Evolutionary conservation across 306 rosid genomes (phyloP), one percentile per base, ranked within the genome.

Genomic region (Sicyos baderoa): DNA sequence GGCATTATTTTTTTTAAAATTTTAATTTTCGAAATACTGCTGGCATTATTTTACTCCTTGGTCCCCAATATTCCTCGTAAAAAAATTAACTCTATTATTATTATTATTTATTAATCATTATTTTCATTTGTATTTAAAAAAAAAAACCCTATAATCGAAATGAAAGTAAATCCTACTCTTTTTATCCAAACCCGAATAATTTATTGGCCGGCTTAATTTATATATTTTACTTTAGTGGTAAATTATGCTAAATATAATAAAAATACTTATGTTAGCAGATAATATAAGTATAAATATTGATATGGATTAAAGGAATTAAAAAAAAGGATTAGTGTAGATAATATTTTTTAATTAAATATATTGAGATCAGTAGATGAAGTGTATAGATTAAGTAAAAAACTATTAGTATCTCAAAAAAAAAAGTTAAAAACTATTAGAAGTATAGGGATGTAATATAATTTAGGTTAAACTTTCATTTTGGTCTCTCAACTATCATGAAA

Each of bases 1-100:
- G 56, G 56, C 71, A 66, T 66, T 66, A 23, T 47, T 47, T 66
- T 45, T n/a, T n/a, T n/a, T n/a, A n/a, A n/a, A n/a, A n/a, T n/a
- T n/a, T n/a, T n/a, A n/a, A n/a, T n/a, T n/a, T n/a, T n/a, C n/a
- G n/a, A n/a, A n/a, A n/a, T n/a, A n/a, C 71, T 44, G 71, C 71
- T 66, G 56, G 56, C 71, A 66, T 66, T 66, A 23, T 47, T 47
- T 66, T 45, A 66, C 77, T 74, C 71, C 80, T 80, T 79, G 54
- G 59, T 70, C 19, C 50, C 8, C 65, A 18, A 29, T 59, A 59
- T 6, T 6, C 21, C 45, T 15, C 65, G 3, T 27, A 1, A 23
- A 29, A 59, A 25, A 27, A 13, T 27, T 23, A 10, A 27, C 61
- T 35, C 4, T 6, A 23, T 5, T 12, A 40, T 35, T n/a, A n/a